phyloP scores from a whole-genome alignment of 768 basidiomycete species.

The Boletus pseudo-olivaceus region DNA sequence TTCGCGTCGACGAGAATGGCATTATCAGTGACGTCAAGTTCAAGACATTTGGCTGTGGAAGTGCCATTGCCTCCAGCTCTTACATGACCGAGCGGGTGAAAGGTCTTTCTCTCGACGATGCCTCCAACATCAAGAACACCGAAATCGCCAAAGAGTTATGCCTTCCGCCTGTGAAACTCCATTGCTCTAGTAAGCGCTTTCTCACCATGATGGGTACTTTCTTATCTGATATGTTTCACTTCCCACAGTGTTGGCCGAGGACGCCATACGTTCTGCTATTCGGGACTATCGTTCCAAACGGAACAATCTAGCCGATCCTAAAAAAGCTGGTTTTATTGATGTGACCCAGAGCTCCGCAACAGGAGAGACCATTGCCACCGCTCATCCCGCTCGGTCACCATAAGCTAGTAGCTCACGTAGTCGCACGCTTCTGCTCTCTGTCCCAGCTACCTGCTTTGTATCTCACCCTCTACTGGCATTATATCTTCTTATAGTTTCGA shows the following conservation, averaged over 20 bases:
- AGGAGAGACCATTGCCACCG: constrained; percentile 52
- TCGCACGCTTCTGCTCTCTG: background rate
- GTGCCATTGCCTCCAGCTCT: constrained; percentile 94
- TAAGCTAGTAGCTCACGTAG: constrained; percentile 2
- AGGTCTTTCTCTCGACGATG: constrained; percentile 90
- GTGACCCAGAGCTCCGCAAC: constrained; percentile 56
- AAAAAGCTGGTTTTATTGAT: constrained; percentile 65
- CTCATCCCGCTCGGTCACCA: constrained; percentile 40
- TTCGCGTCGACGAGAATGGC: constrained; percentile 91
- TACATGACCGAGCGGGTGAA: constrained; percentile 99
- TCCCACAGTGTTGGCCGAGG: constrained; percentile 85
- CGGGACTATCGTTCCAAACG: constrained; percentile 93
- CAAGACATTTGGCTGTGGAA: constrained; percentile 99
- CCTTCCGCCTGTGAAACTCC: constrained; percentile 93
- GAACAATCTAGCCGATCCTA: constrained; percentile 43
- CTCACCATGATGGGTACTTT: constrained; percentile 4
- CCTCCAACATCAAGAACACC: constrained; percentile 96
- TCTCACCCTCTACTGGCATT: constrained; percentile 11
- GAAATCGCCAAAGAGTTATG: constrained; percentile 98
- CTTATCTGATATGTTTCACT: constrained; percentile 23
- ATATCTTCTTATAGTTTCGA: constrained; percentile 18
- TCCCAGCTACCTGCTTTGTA: background rate
- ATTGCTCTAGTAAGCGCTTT: constrained; percentile 80
- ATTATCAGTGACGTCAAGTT: constrained; percentile 99
- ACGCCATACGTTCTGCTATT: constrained; percentile 98